A percentile compares a stretch with the other conserved stretches of the same genome.
These are phyloP conservation scores for Podospora comata DNA, from an alignment of 495 filamentous ascomycete species.

Conservation along the genomic window DNA sequence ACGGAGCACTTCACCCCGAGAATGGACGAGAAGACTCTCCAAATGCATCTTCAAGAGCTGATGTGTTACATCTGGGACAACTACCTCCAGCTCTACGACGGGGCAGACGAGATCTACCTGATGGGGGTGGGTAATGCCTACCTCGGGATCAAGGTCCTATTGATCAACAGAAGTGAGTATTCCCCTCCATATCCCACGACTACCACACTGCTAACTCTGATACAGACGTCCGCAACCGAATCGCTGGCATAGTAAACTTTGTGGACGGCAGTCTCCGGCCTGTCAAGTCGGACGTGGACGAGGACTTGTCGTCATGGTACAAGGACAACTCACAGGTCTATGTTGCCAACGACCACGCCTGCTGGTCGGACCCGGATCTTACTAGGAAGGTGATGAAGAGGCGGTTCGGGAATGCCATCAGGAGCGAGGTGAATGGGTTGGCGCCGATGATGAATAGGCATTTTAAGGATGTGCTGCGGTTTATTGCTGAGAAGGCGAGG, in stretches of 20 bases:
- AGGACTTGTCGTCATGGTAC: slow-evolving; percentile 67
- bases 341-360: slow-evolving; percentile 65
- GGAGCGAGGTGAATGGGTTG: slow-evolving; percentile 51
- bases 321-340: slow-evolving; percentile 70
- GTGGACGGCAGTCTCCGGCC: slow-evolving; percentile 64
- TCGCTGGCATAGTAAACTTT: slow-evolving; percentile 54
- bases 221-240: slow-evolving; percentile 44
- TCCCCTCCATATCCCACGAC: not conserved
- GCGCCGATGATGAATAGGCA: slow-evolving; percentile 64
- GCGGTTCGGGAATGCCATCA: slow-evolving; percentile 61
- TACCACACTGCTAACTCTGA: not conserved
- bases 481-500: slow-evolving; percentile 48
- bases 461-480: slow-evolving; percentile 53
- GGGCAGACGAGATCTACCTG: slow-evolving; percentile 66
- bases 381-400: slow-evolving; percentile 59
- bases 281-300: slow-evolving; percentile 61
- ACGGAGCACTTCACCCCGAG: slow-evolving; percentile 36
- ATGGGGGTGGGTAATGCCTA: slow-evolving; percentile 80
- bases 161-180: slow-evolving; percentile 61
- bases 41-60: slow-evolving; percentile 66
- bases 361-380: slow-evolving; percentile 59
- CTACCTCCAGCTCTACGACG: slow-evolving; percentile 77
- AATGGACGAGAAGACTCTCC: slow-evolving; percentile 34
- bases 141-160: slow-evolving; percentile 63
- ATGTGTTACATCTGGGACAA: slow-evolving; percentile 95